phyloP scores from a whole-genome alignment of 805 yeast species.

The Ogataea kodamae region DNA sequence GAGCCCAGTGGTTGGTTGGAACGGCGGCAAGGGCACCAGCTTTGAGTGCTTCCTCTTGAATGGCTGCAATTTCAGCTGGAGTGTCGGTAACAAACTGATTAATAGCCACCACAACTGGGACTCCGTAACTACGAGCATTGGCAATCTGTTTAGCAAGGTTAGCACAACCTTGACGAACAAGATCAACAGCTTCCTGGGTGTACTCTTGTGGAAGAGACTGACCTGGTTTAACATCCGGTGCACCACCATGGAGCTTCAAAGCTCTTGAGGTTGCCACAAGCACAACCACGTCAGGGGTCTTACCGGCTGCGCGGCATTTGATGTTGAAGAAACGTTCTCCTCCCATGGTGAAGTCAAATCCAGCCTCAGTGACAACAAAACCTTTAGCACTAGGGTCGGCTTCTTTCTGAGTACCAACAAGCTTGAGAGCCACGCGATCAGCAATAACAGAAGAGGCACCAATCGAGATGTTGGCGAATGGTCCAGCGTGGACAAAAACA shows the following conservation, averaged over 20 bases:
- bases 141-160: constrained; percentile 75
- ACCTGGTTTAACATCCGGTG: constrained; percentile 84
- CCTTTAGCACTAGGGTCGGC: constrained; percentile 49
- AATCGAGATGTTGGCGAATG: constrained; percentile 82
- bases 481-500: constrained; percentile 84
- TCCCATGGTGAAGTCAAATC: constrained; percentile 89
- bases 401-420: constrained; percentile 51
- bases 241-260: constrained; percentile 83
- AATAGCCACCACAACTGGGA: constrained; percentile 80
- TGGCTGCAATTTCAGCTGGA: constrained; percentile 62
- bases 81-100: constrained; percentile 76
- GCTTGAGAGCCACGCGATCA: constrained; percentile 75
- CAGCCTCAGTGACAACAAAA: constrained; percentile 83
- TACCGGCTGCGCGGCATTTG: constrained; percentile 78
- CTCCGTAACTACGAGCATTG: constrained; percentile 67
- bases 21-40: constrained; percentile 82
- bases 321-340: constrained; percentile 84
- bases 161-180: constrained; percentile 66
- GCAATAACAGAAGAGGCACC: constrained; percentile 85
- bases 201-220: constrained; percentile 73
- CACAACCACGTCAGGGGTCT: constrained; percentile 72
- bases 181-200: constrained; percentile 64
- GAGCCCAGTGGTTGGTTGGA: constrained; percentile 82
- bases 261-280: constrained; percentile 85
- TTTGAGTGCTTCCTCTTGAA: constrained; percentile 60